These are phyloP conservation scores for Plasmodium billcollinsi DNA, from an alignment of 169 alveolate species.

Conservation along the genomic window DNA sequence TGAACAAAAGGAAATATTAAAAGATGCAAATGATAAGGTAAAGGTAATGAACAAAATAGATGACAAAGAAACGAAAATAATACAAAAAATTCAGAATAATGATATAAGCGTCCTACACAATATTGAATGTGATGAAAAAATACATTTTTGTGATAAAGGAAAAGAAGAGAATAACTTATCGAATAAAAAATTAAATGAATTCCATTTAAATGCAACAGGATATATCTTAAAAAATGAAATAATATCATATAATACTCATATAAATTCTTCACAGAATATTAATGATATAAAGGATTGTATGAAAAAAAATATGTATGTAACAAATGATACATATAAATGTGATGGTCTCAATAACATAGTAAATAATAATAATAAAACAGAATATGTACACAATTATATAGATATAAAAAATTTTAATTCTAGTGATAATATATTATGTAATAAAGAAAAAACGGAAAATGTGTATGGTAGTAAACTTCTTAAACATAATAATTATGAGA, in stretches of 20 bases:
- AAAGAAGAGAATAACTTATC: neutral
- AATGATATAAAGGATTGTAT: neutral
- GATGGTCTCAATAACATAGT: neutral
- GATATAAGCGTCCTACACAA: neutral
- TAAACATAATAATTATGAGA: neutral
- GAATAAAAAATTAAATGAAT: neutral
- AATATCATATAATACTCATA: neutral
- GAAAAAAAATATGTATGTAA: too few relatives aligned
- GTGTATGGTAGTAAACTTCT: neutral
- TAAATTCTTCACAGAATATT: neutral
- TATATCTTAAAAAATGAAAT: slow-evolving; percentile 19
- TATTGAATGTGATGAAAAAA: neutral
- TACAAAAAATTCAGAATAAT: neutral
- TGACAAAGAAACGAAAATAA: too few relatives aligned
- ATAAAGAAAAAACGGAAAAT: neutral
- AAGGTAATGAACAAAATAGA: neutral
- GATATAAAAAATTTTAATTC: neutral
- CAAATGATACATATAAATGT: too few relatives aligned
- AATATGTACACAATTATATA: neutral
- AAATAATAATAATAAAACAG: neutral
- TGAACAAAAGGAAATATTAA: neutral
- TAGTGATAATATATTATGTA: neutral
- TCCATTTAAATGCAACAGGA: slow-evolving; percentile 21
- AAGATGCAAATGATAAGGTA: neutral
- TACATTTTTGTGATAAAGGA: neutral